Conservation (phyloP, 371 early-diverging fungal genomes). For the Lichtheimia corymbifera region DNA sequence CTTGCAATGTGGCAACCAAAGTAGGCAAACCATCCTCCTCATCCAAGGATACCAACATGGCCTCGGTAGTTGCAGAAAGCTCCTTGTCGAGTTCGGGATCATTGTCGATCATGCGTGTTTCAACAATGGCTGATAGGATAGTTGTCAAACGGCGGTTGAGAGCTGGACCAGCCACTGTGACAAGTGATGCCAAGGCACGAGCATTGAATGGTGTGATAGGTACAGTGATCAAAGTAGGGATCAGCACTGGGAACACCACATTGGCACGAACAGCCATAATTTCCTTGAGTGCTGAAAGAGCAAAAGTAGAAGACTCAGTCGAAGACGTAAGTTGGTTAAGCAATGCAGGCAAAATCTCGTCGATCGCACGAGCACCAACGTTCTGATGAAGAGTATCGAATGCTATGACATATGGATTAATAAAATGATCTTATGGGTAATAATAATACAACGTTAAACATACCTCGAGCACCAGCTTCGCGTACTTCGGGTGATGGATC, state of each 20-base stretch:
- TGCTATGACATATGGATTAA: constrained; percentile 43
- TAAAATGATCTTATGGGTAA: background rate
- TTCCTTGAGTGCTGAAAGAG: constrained; percentile 93
- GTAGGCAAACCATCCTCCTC: constrained; percentile 77
- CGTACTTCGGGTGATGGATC: constrained; percentile 83
- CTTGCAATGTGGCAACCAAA: constrained; percentile 71
- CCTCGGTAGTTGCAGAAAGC: constrained; percentile 65
- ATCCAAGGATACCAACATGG: constrained; percentile 71
- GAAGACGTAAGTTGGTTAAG: constrained; percentile 78
- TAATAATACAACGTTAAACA: background rate
- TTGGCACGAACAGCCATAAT: constrained; percentile 94
- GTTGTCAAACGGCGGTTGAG: constrained; percentile 79
- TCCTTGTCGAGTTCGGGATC: constrained; percentile 70
- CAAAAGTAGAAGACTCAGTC: constrained; percentile 67
- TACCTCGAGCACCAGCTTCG: constrained; percentile 87
- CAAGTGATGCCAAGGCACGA: constrained; percentile 83
- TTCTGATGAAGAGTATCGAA: constrained; percentile 92
- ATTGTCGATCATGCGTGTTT: constrained; percentile 59
- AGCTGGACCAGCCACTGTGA: constrained; percentile 89
- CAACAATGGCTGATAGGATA: constrained; percentile 83
- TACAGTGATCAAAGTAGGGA: constrained; percentile 86
- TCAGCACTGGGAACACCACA: constrained; percentile 95
- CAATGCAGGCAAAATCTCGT: constrained; percentile 86
- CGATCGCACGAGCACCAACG: constrained; percentile 89
- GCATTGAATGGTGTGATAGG: constrained; percentile 94